Evolutionary conservation across 2,329 filamentous ascomycete genomes (phyloP).

Genomic region (Biscogniauxia mediterranea): DNA sequence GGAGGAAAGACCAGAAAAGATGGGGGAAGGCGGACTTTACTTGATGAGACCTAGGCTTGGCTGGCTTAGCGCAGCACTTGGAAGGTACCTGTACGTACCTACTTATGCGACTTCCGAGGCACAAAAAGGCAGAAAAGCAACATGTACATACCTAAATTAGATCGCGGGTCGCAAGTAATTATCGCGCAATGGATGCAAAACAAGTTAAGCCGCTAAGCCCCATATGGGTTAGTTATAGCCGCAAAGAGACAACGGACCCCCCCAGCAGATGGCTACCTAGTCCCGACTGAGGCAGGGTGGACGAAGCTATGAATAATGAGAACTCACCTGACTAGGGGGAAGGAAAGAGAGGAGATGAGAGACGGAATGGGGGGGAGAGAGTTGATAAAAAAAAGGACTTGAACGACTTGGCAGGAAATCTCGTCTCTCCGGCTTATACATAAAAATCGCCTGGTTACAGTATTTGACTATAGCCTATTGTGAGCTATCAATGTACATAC

Average conservation of each 20-base stretch:
- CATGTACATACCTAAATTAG: not conserved
- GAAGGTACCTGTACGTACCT: not conserved
- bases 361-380: no score
- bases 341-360: no score
- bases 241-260: not conserved
- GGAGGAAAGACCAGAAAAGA: not conserved
- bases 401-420: not conserved
- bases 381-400: no score
- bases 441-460: no score
- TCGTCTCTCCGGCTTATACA: not conserved
- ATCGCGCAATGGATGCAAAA: not conserved
- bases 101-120: not conserved
- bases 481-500: no score
- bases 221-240: not conserved
- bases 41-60: not conserved
- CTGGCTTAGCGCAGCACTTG: not conserved
- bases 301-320: constrained; percentile 6
- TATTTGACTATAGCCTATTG: not conserved
- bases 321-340: not conserved
- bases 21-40: not conserved
- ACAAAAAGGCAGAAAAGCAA: not conserved
- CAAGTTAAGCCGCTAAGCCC: not conserved
- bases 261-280: constrained; percentile 4
- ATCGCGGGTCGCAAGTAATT: not conserved
- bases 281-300: not conserved